Conservation (phyloP, 1,284 basidiomycete genomes). For the Cutaneotrichosporon dermatis region DNA sequence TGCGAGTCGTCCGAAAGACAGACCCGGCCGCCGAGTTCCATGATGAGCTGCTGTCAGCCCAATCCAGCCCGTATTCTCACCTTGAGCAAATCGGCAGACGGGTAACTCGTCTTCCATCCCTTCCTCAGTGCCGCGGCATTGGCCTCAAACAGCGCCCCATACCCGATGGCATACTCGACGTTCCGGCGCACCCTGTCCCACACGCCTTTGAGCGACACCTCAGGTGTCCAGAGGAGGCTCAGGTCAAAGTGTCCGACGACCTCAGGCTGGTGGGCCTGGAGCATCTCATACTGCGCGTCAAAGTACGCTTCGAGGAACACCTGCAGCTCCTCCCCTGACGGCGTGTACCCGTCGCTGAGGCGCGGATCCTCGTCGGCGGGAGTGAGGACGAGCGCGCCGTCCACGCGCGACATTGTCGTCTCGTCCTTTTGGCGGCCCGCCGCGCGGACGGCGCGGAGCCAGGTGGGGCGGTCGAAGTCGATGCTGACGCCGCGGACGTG, state of each 20-base stretch:
- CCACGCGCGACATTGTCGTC: constrained; percentile 1
- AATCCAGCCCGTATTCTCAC: constrained; percentile 50
- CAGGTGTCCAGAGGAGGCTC: constrained; percentile 72
- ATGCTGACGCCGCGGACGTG: constrained; percentile 85
- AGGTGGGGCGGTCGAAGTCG: constrained; percentile 69
- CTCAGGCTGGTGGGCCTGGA: constrained; percentile 72
- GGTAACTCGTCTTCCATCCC: constrained; percentile 81
- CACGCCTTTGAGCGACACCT: constrained; percentile 51
- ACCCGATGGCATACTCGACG: constrained; percentile 64
- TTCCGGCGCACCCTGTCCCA: constrained; percentile 72
- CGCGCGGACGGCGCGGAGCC: constrained; percentile 27
- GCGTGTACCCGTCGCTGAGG: constrained; percentile 14
- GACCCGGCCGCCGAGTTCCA: constrained; percentile 63
- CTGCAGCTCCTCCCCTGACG: constrained; percentile 16
- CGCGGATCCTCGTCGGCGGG: constrained; percentile 20
- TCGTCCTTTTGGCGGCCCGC: neutral
- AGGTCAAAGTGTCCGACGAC: constrained; percentile 92
- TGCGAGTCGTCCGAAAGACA: constrained; percentile 95
- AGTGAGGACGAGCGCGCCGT: constrained; percentile 51
- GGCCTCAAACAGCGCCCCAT: constrained; percentile 89
- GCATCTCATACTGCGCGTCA: constrained; percentile 70
- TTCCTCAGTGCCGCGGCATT: constrained; percentile 92
- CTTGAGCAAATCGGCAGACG: constrained; percentile 68
- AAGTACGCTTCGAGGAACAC: constrained; percentile 67
- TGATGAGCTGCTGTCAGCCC: constrained; percentile 58